Evolutionary conservation across 208 protist genomes (phyloP).

Genomic region (Leishmania turanica): DNA sequence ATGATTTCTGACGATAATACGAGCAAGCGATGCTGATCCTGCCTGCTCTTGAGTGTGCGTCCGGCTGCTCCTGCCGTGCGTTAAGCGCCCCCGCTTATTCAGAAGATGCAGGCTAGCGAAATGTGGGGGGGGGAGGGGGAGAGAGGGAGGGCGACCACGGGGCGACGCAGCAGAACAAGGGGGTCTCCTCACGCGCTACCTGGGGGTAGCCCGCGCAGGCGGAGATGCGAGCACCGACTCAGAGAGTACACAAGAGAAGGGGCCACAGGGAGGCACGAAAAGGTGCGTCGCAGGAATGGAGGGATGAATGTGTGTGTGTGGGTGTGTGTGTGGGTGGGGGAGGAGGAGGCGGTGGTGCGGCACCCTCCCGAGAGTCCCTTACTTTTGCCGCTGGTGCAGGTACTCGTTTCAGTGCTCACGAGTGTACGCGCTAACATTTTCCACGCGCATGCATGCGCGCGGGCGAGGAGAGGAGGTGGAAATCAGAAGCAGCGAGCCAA

Average conservation of each 20-base stretch:
- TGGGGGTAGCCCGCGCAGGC: too few relatives aligned
- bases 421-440: neutral
- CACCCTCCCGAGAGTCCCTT: neutral
- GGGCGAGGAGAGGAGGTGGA: neutral
- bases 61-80: neutral
- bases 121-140: neutral
- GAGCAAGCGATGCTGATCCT: neutral
- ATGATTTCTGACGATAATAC: slow-evolving; percentile 5
- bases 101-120: neutral
- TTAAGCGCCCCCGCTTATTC: neutral
- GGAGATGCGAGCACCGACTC: neutral
- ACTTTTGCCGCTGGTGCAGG: neutral
- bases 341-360: neutral
- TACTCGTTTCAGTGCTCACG: neutral
- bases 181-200: too few relatives aligned
- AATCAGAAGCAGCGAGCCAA: neutral
- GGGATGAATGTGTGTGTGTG: neutral
- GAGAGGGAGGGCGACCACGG: too few relatives aligned
- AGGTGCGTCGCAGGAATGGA: neutral
- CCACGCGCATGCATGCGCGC: neutral
- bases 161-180: too few relatives aligned
- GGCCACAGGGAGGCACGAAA: neutral
- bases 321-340: too few relatives aligned
- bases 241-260: neutral
- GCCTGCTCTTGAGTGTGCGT: neutral